Evolutionary conservation across 441 rosid species (phyloP), one percentile per base, ranked within the genome.

Genomic region (Manihot esculenta): DNA sequence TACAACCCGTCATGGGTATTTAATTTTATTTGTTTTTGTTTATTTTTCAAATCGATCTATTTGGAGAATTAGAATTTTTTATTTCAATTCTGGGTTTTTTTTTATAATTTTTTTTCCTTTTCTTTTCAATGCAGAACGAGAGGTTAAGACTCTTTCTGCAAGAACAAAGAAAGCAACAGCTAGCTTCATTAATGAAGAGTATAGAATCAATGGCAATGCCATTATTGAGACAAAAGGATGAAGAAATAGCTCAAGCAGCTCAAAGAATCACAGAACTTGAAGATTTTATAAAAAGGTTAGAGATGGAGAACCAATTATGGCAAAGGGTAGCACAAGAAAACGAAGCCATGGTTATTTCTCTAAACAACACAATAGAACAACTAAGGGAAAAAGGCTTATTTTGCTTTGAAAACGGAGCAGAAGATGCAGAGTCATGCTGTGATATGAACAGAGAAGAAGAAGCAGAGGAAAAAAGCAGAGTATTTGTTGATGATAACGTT

Each of bases 231-330:
- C 88, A 83, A 21, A 93, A 84, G 66, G 95, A 94, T 42, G 90
- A 87, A 58, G 89, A 87, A 75, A 88, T 91, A 38, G 76, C 84
- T 0, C 79, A 59, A 33, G 91, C 88, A 1, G 51, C 76, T 7
- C 84, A 73, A 53, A 85, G 81, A 74, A 68, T 83, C 67, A 73
- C 73, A 79, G 94, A 91, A 59, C 87, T 91, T 3, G 86, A 91
- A 56, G 80, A 73, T 70, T 61, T 83, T 49, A 24, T 88, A 76
- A 76, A 70, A 49, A 85, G 66, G 56, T 72, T 91, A 57, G 95
- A 94, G 73, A 75, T 78, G 75, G 98, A 94, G 80, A 86, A 64
- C 30, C 90, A 75, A 21, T 74, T 85, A 0, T 91, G 93, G 96
- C 90, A 87, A 76, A 87, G 85, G 63, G 41, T 78, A 65, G 94